Base-by-base conservation (phyloP, 2,329 filamentous ascomycete species). In the Colletotrichum noveboracense region DNA sequence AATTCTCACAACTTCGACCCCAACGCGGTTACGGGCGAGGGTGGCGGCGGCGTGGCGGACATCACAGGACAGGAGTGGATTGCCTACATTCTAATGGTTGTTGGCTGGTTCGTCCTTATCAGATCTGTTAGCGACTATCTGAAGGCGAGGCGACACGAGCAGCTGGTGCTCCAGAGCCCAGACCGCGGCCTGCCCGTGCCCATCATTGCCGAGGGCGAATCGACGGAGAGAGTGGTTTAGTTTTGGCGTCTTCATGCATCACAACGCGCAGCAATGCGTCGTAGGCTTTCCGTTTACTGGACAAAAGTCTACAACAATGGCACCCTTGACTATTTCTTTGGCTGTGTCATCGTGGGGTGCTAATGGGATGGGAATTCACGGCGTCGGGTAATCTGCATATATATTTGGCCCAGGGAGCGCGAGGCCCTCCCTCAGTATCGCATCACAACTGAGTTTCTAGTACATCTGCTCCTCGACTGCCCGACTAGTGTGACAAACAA, bases 61-160 rank as follows among this genome's bases (percentile, higher is more conserved):
- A 91, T 98, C 56, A 91, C 90, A 7, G 93, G 93, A 67, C 93
- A 91, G 78, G 96, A 98, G 82, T 98, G 95, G 95, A 88, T 98
- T 77, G 95, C 96, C 13, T 99, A 98, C 81, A 88, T 94, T 18
- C 86, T 99, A 64, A 99, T 99, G 97, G 95, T 99, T 82, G 94
- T 98, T 2, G 97, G 97, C 7, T 99, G 97, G 97, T 98, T 98
- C 82, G 96, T 99, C 77, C 88, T 99, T 77, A 98, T 99, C 82
- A 92, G 96, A 84, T 93, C 96, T n/a, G 92, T 98, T 21, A 96
- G 94, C 80, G 96, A 98, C 83, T 99, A 97, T 83, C 86, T 98
- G 77, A 92, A 93, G 79, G 97, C 96, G 48, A 91, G 96, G 82
- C 90, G 95, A 81, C 97, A 98, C 82, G 97, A 99, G 86, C 95